A percentile compares a stretch with the other conserved stretches of the same genome.
Evolutionary conservation across 2,329 filamentous ascomycete genomes (phyloP).

Genomic region (Juglanconis juglandina): DNA sequence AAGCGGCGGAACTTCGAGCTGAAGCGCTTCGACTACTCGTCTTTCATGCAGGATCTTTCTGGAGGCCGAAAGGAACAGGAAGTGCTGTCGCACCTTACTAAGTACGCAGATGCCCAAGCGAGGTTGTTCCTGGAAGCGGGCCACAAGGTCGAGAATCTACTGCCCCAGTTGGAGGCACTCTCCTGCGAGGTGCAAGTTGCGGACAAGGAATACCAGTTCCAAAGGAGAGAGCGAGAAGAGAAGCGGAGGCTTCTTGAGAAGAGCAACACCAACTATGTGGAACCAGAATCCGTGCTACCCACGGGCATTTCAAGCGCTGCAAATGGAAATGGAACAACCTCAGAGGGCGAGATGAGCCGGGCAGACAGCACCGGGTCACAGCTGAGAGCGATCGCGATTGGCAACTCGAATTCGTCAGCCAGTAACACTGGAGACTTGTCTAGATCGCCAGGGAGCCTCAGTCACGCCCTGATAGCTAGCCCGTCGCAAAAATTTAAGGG

Average conservation of each 20-base stretch:
- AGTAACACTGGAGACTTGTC: slow-evolving; percentile 42
- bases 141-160: slow-evolving; percentile 80
- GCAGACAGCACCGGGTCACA: slow-evolving; percentile 73
- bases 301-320: slow-evolving; percentile 23
- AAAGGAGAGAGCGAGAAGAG: slow-evolving; percentile 91
- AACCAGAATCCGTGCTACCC: slow-evolving; percentile 55
- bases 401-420: slow-evolving; percentile 35
- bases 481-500: slow-evolving; percentile 75
- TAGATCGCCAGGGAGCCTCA: slow-evolving; percentile 55
- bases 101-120: slow-evolving; percentile 88
- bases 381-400: slow-evolving; percentile 50
- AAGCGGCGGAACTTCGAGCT: slow-evolving; percentile 95
- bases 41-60: slow-evolving; percentile 98
- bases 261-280: slow-evolving; percentile 70
- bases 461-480: slow-evolving; percentile 44
- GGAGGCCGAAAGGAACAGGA: slow-evolving; percentile 98
- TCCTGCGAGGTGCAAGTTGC: slow-evolving; percentile 85
- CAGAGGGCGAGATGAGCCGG: slow-evolving; percentile 68
- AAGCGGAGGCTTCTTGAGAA: slow-evolving; percentile 88
- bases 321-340: slow-evolving; percentile 49
- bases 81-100: slow-evolving; percentile 88
- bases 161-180: slow-evolving; percentile 86
- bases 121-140: slow-evolving; percentile 76
- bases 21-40: slow-evolving; percentile 97
- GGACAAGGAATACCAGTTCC: slow-evolving; percentile 95